These are phyloP conservation scores for Rutstroemia sp. DNA, from an alignment of 2,329 filamentous ascomycete genomes.

Conservation along the genomic window DNA sequence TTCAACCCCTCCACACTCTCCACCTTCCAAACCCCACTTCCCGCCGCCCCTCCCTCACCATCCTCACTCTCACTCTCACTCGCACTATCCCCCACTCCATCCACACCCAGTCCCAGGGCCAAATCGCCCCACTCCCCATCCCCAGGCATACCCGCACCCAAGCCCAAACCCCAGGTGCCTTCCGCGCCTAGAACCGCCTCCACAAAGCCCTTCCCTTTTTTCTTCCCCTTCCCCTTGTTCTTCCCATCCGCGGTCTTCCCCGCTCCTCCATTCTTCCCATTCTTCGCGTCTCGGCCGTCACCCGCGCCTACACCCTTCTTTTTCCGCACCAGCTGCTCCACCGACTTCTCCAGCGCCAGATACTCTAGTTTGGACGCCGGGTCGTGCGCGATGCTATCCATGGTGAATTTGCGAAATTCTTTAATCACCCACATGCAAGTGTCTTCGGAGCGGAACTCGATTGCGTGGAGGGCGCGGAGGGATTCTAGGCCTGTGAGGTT, in stretches of 20 bases:
- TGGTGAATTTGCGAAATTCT: constrained; percentile 50
- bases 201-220: constrained; percentile 17
- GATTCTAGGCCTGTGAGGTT: constrained; percentile 39
- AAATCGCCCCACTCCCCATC: constrained; percentile 29
- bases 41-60: not conserved
- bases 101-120: constrained; percentile 7
- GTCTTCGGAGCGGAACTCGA: constrained; percentile 47
- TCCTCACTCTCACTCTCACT: not conserved
- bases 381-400: constrained; percentile 50
- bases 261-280: constrained; percentile 15
- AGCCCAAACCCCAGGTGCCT: not conserved
- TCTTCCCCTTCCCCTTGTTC: constrained; percentile 27
- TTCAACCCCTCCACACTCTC: constrained; percentile 31
- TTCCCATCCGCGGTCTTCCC: constrained; percentile 22
- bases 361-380: constrained; percentile 50
- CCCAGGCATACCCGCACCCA: not conserved
- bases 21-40: not conserved
- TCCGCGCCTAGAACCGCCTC: not conserved
- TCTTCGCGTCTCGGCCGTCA: not conserved
- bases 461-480: constrained; percentile 48
- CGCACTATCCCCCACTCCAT: not conserved
- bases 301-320: no score
- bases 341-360: constrained; percentile 44
- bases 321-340: constrained; percentile 36
- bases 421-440: constrained; percentile 49